These are phyloP conservation scores for Russula olivacea DNA, from an alignment of 768 basidiomycete species.

Conservation along the genomic window DNA sequence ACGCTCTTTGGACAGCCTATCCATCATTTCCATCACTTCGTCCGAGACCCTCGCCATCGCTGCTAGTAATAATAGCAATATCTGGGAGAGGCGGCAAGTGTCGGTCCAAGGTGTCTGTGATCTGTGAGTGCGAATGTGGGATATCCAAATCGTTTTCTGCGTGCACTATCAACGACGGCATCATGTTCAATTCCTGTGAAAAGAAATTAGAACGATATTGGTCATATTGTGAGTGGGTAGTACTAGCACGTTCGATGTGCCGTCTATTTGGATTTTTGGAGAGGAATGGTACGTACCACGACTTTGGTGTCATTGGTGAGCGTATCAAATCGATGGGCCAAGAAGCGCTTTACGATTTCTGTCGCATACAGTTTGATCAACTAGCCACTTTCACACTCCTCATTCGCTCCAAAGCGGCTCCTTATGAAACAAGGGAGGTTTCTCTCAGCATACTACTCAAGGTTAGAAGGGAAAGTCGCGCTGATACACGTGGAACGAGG, in stretches of 20 bases:
- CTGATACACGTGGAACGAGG: too few species aligned
- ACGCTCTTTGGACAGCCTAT: slow-evolving; percentile 38
- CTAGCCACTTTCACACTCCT: background rate
- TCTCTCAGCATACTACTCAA: slow-evolving; percentile 37
- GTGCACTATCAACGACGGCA: slow-evolving; percentile 67
- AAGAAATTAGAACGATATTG: background rate
- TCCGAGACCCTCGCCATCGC: slow-evolving; percentile 32
- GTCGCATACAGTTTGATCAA: background rate
- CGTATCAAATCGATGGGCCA: slow-evolving; percentile 58
- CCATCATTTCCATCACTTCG: slow-evolving; percentile 42
- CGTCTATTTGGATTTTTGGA: background rate
- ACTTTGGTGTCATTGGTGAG: slow-evolving; percentile 53
- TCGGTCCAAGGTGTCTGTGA: slow-evolving; percentile 64
- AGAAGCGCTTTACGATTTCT: slow-evolving; percentile 51
- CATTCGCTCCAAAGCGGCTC: too few species aligned
- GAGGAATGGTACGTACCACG: slow-evolving; percentile 40
- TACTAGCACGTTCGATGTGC: background rate
- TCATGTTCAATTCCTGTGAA: slow-evolving; percentile 57
- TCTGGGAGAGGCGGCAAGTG: slow-evolving; percentile 43
- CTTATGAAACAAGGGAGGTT: background rate
- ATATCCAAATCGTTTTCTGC: slow-evolving; percentile 72
- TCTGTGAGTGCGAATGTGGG: slow-evolving; percentile 58
- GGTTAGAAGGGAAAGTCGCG: slow-evolving; percentile 56
- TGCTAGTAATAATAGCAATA: slow-evolving; percentile 32
- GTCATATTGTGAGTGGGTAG: background rate